Evolutionary conservation across 176 grass and related monocot genomes (phyloP).

Genomic region (Zizania latifolia): DNA sequence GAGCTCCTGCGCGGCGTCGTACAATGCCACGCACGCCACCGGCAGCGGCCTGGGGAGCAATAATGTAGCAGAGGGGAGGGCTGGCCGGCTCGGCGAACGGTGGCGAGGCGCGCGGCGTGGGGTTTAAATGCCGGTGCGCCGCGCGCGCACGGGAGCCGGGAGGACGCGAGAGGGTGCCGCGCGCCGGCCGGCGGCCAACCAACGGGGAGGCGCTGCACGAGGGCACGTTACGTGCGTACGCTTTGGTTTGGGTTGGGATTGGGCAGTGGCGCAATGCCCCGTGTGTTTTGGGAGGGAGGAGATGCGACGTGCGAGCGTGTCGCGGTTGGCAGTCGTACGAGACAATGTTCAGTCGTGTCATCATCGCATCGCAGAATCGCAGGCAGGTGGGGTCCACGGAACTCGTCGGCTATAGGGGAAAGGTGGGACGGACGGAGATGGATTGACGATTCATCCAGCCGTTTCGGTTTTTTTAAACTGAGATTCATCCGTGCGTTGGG

Average conservation of each 20-base stretch:
- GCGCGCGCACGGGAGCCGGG: background rate
- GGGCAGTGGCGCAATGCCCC: background rate
- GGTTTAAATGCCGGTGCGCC: background rate
- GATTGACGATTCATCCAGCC: background rate
- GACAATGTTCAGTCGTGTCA: slow-evolving; percentile 12
- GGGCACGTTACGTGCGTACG: no score
- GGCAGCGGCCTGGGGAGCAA: no score
- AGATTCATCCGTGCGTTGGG: background rate
- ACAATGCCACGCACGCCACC: no score
- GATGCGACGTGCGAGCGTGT: background rate
- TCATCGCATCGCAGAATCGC: background rate
- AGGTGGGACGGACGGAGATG: background rate
- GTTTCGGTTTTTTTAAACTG: background rate
- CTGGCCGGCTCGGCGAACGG: background rate
- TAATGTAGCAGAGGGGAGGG: no score
- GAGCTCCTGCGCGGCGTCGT: no score
- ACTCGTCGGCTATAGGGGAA: background rate
- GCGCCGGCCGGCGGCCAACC: no score
- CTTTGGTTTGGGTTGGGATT: background rate
- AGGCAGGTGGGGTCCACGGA: background rate
- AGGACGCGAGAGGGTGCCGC: no score
- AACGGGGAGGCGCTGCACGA: no score
- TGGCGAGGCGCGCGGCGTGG: background rate
- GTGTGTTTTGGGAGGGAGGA: background rate
- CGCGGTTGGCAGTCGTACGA: background rate